phyloP scores from a whole-genome alignment of 2,329 filamentous ascomycete species.

The Cryphonectria carpinicola region DNA sequence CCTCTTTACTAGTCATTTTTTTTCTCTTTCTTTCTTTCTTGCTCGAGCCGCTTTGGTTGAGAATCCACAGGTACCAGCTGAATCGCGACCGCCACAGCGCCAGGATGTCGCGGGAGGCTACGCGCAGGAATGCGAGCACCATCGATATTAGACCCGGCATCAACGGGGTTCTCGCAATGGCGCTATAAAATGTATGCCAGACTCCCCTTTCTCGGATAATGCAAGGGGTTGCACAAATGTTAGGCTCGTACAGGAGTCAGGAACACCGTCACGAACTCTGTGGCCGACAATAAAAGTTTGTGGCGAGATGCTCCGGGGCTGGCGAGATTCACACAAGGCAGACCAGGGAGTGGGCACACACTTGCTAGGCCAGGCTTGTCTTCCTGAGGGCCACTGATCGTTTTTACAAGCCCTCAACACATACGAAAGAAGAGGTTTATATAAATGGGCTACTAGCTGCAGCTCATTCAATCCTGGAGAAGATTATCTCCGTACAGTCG shows the following conservation, averaged over 20 bases:
- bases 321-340: neutral
- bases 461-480: neutral
- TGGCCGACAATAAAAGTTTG: neutral
- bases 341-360: neutral
- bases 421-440: neutral
- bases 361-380: neutral
- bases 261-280: constrained; percentile 12
- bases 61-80: neutral
- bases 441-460: neutral
- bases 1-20: neutral
- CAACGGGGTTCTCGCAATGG: neutral
- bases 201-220: neutral
- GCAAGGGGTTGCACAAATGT: neutral
- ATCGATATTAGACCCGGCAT: neutral
- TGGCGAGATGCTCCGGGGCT: no score
- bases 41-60: neutral
- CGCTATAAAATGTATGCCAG: neutral
- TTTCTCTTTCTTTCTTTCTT: neutral
- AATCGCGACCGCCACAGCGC: neutral
- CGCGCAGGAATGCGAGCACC: constrained; percentile 1
- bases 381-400: neutral
- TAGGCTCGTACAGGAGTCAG: neutral
- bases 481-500: neutral
- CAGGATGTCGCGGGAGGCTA: neutral
- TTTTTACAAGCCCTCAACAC: neutral